A percentile compares a stretch with the other conserved stretches of the same genome.
Evolutionary conservation across 176 grass and related monocot species (phyloP).

Genomic region (Aegilops bicornis): DNA sequence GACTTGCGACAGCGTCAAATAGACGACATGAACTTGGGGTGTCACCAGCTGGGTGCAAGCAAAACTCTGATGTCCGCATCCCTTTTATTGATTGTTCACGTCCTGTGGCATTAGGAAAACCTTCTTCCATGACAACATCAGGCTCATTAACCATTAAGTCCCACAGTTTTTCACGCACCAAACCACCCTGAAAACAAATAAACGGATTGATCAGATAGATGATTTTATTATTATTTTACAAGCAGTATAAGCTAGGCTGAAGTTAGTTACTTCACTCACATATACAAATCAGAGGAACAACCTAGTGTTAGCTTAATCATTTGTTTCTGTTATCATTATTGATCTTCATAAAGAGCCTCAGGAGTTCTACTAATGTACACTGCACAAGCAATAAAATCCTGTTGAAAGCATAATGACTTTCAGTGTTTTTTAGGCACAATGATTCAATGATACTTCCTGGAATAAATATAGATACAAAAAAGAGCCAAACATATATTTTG

Average conservation of each 20-base stretch:
- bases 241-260: not conserved
- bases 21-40: slow-evolving; percentile 84
- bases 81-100: slow-evolving; percentile 86
- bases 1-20: slow-evolving; percentile 79
- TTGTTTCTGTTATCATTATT: not conserved
- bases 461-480: not conserved
- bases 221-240: not conserved
- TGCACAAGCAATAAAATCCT: not conserved
- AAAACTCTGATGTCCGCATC: slow-evolving; percentile 74
- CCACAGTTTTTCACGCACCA: slow-evolving; percentile 92
- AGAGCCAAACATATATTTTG: not conserved
- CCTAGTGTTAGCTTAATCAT: not conserved
- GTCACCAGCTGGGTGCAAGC: slow-evolving; percentile 85
- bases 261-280: not conserved
- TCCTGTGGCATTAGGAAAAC: slow-evolving; percentile 85
- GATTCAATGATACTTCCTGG: not conserved
- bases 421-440: not conserved
- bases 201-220: not conserved
- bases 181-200: slow-evolving; percentile 63
- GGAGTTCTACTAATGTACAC: not conserved
- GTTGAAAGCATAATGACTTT: not conserved
- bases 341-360: not conserved
- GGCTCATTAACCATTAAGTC: slow-evolving; percentile 71
- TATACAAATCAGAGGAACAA: not conserved
- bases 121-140: slow-evolving; percentile 81